Conservation (phyloP, 108 stramenopile genomes). For the Fragilaria radians region DNA sequence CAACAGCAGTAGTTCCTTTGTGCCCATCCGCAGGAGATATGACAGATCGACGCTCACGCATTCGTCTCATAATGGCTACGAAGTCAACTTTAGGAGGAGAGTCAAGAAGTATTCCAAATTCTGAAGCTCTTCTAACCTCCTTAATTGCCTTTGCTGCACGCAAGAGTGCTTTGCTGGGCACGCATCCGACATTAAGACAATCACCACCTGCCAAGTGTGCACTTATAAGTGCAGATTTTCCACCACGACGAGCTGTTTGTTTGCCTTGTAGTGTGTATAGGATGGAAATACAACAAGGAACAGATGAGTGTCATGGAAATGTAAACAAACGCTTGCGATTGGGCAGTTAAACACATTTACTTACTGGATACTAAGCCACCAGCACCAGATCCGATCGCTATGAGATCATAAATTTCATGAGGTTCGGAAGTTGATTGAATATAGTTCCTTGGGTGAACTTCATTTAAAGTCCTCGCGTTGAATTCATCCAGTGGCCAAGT, state of each 20-base stretch:
- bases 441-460: slow-evolving; percentile 56
- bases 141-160: slow-evolving; percentile 60
- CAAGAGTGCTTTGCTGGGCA: slow-evolving; percentile 91
- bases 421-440: slow-evolving; percentile 23
- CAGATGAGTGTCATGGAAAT: background rate
- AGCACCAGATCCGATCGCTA: slow-evolving; percentile 82
- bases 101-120: slow-evolving; percentile 70
- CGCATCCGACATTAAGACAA: slow-evolving; percentile 90
- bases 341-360: too few relatives aligned
- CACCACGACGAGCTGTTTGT: background rate
- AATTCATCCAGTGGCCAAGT: slow-evolving; percentile 68
- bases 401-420: slow-evolving; percentile 73
- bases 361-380: slow-evolving; percentile 72
- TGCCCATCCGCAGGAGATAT: slow-evolving; percentile 89
- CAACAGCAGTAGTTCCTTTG: slow-evolving; percentile 45
- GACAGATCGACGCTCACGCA: slow-evolving; percentile 47
- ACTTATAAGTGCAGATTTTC: slow-evolving; percentile 49
- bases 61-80: slow-evolving; percentile 63
- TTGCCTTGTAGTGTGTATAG: background rate
- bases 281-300: background rate
- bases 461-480: slow-evolving; percentile 56
- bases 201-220: slow-evolving; percentile 82
- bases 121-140: slow-evolving; percentile 57
- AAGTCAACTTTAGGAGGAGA: slow-evolving; percentile 79
- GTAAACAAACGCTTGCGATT: background rate